Evolutionary conservation across 2,329 filamentous ascomycete species (phyloP).

Genomic region (Aschersonia sp.): DNA sequence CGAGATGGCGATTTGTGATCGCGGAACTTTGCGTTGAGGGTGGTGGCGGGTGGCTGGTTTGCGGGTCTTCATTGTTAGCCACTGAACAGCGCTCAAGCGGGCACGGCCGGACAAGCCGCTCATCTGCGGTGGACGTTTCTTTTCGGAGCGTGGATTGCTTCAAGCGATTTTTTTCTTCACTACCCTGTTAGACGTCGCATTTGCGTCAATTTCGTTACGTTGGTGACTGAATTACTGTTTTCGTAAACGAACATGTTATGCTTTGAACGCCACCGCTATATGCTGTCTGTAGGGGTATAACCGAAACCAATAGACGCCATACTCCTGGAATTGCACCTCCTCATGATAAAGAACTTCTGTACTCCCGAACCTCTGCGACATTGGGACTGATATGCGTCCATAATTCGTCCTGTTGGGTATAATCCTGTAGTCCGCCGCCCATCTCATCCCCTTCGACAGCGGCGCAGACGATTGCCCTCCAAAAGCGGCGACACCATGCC

Average conservation of each 20-base stretch:
- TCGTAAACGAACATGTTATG: background rate
- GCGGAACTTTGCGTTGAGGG: no score
- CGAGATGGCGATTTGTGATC: no score
- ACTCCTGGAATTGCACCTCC: background rate
- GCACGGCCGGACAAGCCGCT: no score
- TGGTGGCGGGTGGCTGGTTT: no score
- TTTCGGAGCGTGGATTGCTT: no score
- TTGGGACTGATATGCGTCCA: conserved; percentile 11
- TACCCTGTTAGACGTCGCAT: no score
- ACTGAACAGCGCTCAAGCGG: no score
- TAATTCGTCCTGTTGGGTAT: conserved; percentile 9
- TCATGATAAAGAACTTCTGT: background rate
- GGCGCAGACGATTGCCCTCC: conserved; percentile 5
- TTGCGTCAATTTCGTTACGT: no score
- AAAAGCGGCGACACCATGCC: conserved; percentile 25
- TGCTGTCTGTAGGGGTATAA: background rate
- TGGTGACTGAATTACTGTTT: no score
- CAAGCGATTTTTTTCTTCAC: no score
- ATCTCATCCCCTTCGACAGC: conserved; percentile 2
- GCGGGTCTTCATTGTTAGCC: no score
- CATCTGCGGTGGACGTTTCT: no score
- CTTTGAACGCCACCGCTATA: background rate
- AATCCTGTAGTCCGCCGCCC: conserved; percentile 7
- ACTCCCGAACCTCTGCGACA: conserved; percentile 1
- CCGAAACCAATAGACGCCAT: background rate